phyloP scores from a whole-genome alignment of 2,329 filamentous ascomycete species.

The Fusarium sp. region DNA sequence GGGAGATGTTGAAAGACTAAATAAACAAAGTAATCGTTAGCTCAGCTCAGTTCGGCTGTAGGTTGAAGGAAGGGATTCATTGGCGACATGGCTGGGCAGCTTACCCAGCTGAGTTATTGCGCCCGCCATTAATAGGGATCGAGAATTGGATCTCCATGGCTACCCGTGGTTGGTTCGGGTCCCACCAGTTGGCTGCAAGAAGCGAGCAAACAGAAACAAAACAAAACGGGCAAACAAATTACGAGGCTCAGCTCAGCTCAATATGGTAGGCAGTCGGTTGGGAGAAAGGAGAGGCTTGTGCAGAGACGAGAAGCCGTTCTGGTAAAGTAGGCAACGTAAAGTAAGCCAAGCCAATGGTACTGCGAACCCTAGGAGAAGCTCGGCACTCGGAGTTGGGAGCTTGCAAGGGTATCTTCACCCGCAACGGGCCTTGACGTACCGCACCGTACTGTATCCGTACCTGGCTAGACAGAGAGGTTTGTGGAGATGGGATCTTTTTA shows the following conservation, averaged over 20 bases:
- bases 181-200: slow-evolving; percentile 10
- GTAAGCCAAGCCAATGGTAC: not conserved
- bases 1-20: slow-evolving; percentile 27
- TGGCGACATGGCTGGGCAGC: slow-evolving; percentile 27
- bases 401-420: slow-evolving; percentile 22
- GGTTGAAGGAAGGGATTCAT: not conserved
- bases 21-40: not conserved
- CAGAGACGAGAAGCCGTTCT: slow-evolving; percentile 30
- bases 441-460: slow-evolving; percentile 10
- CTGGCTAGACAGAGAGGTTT: slow-evolving; percentile 13
- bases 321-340: slow-evolving; percentile 8
- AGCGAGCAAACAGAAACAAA: not conserved
- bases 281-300: slow-evolving; percentile 24
- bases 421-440: not conserved
- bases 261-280: slow-evolving; percentile 8
- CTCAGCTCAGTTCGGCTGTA: not conserved
- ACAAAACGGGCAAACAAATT: not conserved
- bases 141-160: slow-evolving; percentile 55
- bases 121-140: slow-evolving; percentile 44
- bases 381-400: slow-evolving; percentile 26
- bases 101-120: slow-evolving; percentile 42
- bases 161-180: slow-evolving; percentile 5
- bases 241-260: slow-evolving; percentile 8
- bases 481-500: slow-evolving; percentile 10
- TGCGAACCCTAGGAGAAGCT: slow-evolving; percentile 13